phyloP scores from a whole-genome alignment of 202 grass and related monocot species.

The Schoenoplectus triqueter region DNA sequence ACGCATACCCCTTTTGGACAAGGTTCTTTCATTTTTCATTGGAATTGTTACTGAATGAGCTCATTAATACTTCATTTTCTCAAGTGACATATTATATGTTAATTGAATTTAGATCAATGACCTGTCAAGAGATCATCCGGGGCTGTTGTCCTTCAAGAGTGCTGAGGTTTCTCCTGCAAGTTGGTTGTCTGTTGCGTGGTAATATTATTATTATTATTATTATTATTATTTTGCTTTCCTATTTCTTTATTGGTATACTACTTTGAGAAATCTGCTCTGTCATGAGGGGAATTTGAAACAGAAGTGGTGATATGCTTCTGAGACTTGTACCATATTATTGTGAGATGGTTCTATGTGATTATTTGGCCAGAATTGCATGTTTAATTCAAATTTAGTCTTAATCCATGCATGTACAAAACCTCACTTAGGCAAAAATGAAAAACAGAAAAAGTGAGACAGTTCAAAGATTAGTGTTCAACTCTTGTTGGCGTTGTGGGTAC shows the following conservation, averaged over 20 bases:
- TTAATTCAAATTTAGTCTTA: not conserved
- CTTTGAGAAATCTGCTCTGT: not conserved
- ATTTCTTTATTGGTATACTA: not conserved
- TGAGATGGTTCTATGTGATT: no score
- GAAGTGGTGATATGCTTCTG: not conserved
- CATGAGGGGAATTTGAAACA: not conserved
- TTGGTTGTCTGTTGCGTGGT: constrained; percentile 89
- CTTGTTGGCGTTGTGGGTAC: no score
- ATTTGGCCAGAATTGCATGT: not conserved
- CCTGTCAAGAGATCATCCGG: constrained; percentile 50
- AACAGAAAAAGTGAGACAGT: not conserved
- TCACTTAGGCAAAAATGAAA: not conserved
- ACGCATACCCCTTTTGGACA: constrained; percentile 56
- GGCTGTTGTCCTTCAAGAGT: constrained; percentile 56
- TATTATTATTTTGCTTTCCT: not conserved
- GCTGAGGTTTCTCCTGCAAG: constrained; percentile 71
- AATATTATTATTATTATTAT: constrained; percentile 22
- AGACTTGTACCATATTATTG: not conserved
- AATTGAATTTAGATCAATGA: constrained; percentile 43
- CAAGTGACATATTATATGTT: not conserved
- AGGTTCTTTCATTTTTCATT: constrained; percentile 43
- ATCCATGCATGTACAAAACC: not conserved
- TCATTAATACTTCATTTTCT: not conserved
- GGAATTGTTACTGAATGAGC: not conserved
- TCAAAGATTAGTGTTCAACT: not conserved